These are phyloP conservation scores for Zymoseptoria brevis DNA, from an alignment of 2,329 filamentous ascomycete species.

Conservation along the genomic window DNA sequence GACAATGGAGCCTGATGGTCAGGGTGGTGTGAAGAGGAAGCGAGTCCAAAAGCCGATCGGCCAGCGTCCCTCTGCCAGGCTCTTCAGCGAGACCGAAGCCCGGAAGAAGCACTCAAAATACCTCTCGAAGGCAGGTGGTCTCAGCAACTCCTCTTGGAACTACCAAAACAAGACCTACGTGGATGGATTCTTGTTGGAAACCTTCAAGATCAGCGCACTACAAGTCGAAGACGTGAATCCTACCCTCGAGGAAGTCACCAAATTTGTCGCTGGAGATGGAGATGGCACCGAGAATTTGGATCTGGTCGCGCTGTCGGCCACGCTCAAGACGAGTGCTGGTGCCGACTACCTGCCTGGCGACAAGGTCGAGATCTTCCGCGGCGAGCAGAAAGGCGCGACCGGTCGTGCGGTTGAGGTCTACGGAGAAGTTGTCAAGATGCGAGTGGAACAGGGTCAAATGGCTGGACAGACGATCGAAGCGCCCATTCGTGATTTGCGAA, in stretches of 20 bases:
- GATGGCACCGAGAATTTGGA: slow-evolving; percentile 93
- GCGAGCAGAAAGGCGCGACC: slow-evolving; percentile 85
- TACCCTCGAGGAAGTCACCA: slow-evolving; percentile 89
- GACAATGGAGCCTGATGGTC: slow-evolving; percentile 24
- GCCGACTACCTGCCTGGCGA: slow-evolving; percentile 87
- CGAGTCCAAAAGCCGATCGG: slow-evolving; percentile 41
- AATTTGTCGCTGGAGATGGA: slow-evolving; percentile 78
- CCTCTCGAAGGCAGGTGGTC: slow-evolving; percentile 40
- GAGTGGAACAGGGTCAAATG: slow-evolving; percentile 75
- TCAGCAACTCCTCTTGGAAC: slow-evolving; percentile 62
- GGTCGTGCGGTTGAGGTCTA: slow-evolving; percentile 81
- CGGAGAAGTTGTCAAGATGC: slow-evolving; percentile 83
- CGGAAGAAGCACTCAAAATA: slow-evolving; percentile 72
- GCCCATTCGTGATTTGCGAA: slow-evolving; percentile 82
- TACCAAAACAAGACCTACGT: slow-evolving; percentile 87
- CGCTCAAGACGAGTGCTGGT: slow-evolving; percentile 73
- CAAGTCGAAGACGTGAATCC: slow-evolving; percentile 87
- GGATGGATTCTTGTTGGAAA: slow-evolving; percentile 88
- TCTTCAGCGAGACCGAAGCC: slow-evolving; percentile 90
- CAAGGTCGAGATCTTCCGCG: slow-evolving; percentile 91
- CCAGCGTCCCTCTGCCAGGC: slow-evolving; percentile 71
- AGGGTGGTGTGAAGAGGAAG: slow-evolving; percentile 63
- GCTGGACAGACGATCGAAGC: slow-evolving; percentile 82
- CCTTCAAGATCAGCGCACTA: slow-evolving; percentile 81
- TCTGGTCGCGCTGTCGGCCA: slow-evolving; percentile 80